Evolutionary conservation across 1,284 basidiomycete species (phyloP).

Genomic region (Pyrrhoderma lamaoense): DNA sequence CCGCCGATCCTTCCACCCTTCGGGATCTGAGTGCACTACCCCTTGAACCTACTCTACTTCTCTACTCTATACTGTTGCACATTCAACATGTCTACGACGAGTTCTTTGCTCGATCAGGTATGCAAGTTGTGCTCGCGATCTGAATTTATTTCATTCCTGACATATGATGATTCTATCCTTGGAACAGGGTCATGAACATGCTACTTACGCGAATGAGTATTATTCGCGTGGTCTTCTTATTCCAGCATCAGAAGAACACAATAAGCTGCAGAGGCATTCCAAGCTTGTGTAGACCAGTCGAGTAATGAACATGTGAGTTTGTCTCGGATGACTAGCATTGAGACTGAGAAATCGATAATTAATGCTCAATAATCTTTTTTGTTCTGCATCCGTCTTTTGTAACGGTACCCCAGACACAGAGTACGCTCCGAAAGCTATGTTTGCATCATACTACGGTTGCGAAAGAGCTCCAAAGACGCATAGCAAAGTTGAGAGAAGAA

Average conservation of each 20-base stretch:
- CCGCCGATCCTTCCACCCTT: slow-evolving; percentile 2
- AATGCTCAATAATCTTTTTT: slow-evolving; percentile 16
- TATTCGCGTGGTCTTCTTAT: slow-evolving; percentile 55
- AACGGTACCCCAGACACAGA: slow-evolving; percentile 50
- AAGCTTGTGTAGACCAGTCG: slow-evolving; percentile 60
- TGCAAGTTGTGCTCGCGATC: not conserved
- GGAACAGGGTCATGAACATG: slow-evolving; percentile 69
- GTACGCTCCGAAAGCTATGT: slow-evolving; percentile 64
- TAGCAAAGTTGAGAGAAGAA: slow-evolving; percentile 61
- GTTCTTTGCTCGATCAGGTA: slow-evolving; percentile 16
- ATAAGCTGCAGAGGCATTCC: slow-evolving; percentile 66
- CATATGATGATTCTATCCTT: not conserved
- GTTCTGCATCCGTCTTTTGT: not conserved
- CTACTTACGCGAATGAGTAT: slow-evolving; percentile 69
- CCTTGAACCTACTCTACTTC: not conserved
- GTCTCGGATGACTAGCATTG: not conserved
- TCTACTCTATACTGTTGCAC: not conserved
- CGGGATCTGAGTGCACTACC: not conserved
- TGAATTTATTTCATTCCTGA: not conserved
- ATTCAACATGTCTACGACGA: slow-evolving; percentile 8
- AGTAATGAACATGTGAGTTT: slow-evolving; percentile 58
- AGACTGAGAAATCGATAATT: slow-evolving; percentile 15
- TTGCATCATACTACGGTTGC: slow-evolving; percentile 61
- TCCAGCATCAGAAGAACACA: slow-evolving; percentile 54
- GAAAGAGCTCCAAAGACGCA: slow-evolving; percentile 62